A percentile compares a stretch with the other conserved stretches of the same genome.
phyloP scores from a whole-genome alignment of 768 basidiomycete genomes.

The Pisolithus marmoratus region DNA sequence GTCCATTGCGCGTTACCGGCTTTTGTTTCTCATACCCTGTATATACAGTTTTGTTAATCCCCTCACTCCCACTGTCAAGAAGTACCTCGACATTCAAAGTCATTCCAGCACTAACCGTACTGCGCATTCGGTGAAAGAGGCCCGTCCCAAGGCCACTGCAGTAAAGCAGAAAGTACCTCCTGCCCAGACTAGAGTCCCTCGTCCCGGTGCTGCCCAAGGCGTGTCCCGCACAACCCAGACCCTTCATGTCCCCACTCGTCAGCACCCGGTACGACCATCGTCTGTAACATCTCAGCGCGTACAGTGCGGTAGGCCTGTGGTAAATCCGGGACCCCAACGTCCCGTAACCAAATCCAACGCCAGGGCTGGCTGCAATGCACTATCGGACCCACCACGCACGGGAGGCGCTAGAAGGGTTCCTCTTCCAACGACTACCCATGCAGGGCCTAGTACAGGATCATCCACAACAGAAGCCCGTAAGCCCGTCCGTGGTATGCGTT shows the following conservation, averaged over 20 bases:
- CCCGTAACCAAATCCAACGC: slow-evolving; percentile 19
- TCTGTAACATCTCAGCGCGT: slow-evolving; percentile 1
- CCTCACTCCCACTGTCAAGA: slow-evolving; percentile 69
- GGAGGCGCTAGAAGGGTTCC: slow-evolving; percentile 29
- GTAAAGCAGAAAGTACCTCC: not conserved
- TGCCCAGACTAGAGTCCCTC: not conserved
- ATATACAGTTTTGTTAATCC: slow-evolving; percentile 60
- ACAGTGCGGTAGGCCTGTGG: slow-evolving; percentile 1
- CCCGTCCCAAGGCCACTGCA: not conserved
- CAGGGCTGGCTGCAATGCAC: slow-evolving; percentile 18
- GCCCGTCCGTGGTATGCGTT: slow-evolving; percentile 2
- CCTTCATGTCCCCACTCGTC: slow-evolving; percentile 10
- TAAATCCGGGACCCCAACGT: slow-evolving; percentile 19
- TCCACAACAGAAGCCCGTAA: not conserved
- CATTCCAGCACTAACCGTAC: not conserved
- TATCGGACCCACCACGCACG: slow-evolving; percentile 15
- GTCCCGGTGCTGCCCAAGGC: slow-evolving; percentile 13
- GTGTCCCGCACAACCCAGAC: slow-evolving; percentile 3
- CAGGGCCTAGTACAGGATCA: slow-evolving; percentile 2
- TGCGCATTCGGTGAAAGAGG: slow-evolving; percentile 2
- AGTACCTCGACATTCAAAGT: slow-evolving; percentile 56
- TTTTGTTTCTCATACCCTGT: slow-evolving; percentile 5
- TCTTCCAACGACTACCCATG: slow-evolving; percentile 15
- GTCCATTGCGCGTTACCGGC: not conserved
- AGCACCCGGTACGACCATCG: slow-evolving; percentile 7